Evolutionary conservation across 2,329 filamentous ascomycete species (phyloP).

Genomic region (Lasiodiplodia citricola): DNA sequence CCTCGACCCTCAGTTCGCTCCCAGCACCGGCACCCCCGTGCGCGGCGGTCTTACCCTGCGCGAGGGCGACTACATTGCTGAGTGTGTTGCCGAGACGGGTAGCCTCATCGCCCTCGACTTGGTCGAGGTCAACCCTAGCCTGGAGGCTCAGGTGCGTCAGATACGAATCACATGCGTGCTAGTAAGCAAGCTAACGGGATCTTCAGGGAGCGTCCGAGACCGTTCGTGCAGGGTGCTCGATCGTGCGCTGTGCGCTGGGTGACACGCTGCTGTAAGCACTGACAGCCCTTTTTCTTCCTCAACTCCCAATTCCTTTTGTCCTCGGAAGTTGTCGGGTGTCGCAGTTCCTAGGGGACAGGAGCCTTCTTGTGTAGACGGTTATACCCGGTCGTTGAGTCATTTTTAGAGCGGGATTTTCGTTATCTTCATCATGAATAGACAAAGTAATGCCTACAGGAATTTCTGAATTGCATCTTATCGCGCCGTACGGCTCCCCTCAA

Average conservation of each 20-base stretch:
- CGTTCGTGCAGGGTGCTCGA: constrained; percentile 84
- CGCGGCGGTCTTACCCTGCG: constrained; percentile 90
- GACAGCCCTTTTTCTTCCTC: not conserved
- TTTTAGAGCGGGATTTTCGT: constrained; percentile 2
- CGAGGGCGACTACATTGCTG: constrained; percentile 97
- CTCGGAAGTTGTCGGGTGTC: constrained; percentile 21
- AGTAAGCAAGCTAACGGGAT: constrained; percentile 30
- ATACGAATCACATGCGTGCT: not conserved
- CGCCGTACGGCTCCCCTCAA: not conserved
- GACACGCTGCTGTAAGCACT: constrained; percentile 77
- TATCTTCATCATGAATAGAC: constrained; percentile 12
- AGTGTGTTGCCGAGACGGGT: constrained; percentile 63
- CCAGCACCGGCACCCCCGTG: constrained; percentile 93
- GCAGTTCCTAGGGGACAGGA: constrained; percentile 8
- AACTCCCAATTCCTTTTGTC: constrained; percentile 9
- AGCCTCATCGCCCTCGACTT: constrained; percentile 63
- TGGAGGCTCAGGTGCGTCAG: constrained; percentile 37
- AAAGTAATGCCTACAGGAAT: constrained; percentile 17
- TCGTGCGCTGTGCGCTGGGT: constrained; percentile 89
- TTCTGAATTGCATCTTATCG: constrained; percentile 11
- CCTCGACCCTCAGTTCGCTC: constrained; percentile 93
- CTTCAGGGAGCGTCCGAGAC: constrained; percentile 77
- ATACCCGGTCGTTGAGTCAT: constrained; percentile 15
- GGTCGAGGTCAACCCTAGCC: constrained; percentile 59
- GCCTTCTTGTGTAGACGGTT: constrained; percentile 9